Conservation (phyloP, 192 early-diverging fungal species). For the Entrophospora sp. region DNA sequence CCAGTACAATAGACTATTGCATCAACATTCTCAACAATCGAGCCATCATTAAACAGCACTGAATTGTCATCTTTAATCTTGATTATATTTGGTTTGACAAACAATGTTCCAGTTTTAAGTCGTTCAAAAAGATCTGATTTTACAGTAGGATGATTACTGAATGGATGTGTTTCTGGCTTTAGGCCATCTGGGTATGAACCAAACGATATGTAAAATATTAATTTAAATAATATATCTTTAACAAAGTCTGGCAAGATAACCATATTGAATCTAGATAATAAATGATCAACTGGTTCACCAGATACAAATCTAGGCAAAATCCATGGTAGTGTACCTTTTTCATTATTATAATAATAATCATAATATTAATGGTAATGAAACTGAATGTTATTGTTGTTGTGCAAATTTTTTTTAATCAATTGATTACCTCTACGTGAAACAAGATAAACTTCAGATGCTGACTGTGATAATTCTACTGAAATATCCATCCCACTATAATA, state of each 20-base stretch:
- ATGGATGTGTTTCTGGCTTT: constrained; percentile 29
- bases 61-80: constrained; percentile 28
- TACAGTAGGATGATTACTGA: constrained; percentile 38
- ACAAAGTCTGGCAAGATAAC: constrained; percentile 31
- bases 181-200: constrained; percentile 29
- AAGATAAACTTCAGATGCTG: constrained; percentile 43
- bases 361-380: too few species aligned
- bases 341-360: too few species aligned
- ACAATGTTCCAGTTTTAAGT: constrained; percentile 42
- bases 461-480: constrained; percentile 43
- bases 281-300: constrained; percentile 40
- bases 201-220: neutral
- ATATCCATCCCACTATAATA: constrained; percentile 51
- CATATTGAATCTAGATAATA: constrained; percentile 27
- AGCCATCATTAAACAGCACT: constrained; percentile 51
- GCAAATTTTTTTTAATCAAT: too few species aligned
- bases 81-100: constrained; percentile 38
- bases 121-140: constrained; percentile 40
- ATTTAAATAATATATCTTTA: constrained; percentile 19
- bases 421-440: constrained; percentile 33
- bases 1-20: constrained; percentile 55
- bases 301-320: constrained; percentile 30
- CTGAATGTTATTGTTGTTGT: too few species aligned
- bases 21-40: constrained; percentile 43
- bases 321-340: constrained; percentile 33